Evolutionary conservation across 805 yeast genomes (phyloP).

Genomic region (Hanseniaspora osmophila): DNA sequence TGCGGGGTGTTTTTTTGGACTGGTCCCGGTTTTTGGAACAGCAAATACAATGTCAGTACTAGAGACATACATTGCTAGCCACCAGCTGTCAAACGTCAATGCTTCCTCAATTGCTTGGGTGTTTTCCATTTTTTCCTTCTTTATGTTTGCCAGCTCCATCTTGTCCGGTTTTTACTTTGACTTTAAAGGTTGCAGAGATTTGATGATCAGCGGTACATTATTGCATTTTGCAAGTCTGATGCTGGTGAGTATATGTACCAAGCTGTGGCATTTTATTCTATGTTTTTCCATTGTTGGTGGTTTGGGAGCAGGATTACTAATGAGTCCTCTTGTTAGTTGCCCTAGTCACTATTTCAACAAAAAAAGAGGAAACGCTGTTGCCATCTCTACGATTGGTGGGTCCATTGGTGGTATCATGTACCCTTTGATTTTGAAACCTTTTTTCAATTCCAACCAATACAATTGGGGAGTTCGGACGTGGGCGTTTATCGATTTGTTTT

Average conservation of each 20-base stretch:
- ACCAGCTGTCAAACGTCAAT: constrained; percentile 34
- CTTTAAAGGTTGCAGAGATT: constrained; percentile 32
- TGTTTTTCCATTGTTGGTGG: constrained; percentile 43
- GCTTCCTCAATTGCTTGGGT: constrained; percentile 48
- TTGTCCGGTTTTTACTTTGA: constrained; percentile 47
- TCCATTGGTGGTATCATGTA: constrained; percentile 40
- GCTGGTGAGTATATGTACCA: constrained; percentile 34
- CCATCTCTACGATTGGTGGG: constrained; percentile 37
- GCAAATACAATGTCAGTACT: constrained; percentile 48
- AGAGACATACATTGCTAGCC: constrained; percentile 41
- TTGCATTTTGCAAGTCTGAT: constrained; percentile 36
- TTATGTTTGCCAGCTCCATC: constrained; percentile 35
- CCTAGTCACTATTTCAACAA: constrained; percentile 50
- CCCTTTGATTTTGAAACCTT: constrained; percentile 36
- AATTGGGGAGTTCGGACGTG: constrained; percentile 43
- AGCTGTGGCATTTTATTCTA: constrained; percentile 45
- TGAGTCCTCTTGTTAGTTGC: constrained; percentile 45
- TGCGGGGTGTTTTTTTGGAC: constrained; percentile 44
- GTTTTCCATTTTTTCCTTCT: constrained; percentile 40
- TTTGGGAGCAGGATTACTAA: constrained; percentile 40
- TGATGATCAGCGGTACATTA: constrained; percentile 29
- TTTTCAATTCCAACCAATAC: constrained; percentile 27
- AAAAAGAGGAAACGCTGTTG: constrained; percentile 41
- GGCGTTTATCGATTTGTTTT: constrained; percentile 24
- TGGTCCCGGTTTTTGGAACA: constrained; percentile 39